Evolutionary conservation across 176 grass and related monocot genomes (phyloP).

Genomic region (Phoenix dactylifera): DNA sequence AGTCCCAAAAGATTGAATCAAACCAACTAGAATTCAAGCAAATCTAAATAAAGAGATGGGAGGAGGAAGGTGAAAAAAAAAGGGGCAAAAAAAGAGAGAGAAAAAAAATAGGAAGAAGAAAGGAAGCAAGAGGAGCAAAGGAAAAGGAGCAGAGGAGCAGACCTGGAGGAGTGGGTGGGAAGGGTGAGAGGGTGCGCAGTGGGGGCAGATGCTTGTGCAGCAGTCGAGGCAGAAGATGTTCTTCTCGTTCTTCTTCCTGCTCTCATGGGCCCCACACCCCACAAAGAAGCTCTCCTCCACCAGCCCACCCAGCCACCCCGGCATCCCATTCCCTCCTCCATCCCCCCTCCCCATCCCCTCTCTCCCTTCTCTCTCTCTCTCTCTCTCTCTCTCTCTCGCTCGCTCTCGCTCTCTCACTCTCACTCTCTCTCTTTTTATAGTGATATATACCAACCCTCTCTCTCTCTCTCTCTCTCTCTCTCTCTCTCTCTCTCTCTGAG

Average conservation of each 20-base stretch:
- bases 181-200: conserved; percentile 59
- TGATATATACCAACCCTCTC: not conserved
- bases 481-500: not conserved
- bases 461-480: not conserved
- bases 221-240: conserved; percentile 98
- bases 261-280: conserved; percentile 46
- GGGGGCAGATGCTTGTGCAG: conserved; percentile 75
- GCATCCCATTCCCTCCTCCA: conserved; percentile 28
- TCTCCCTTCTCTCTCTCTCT: not conserved
- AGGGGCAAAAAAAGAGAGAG: not conserved
- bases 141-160: not conserved
- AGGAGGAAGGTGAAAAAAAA: not conserved
- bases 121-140: not conserved
- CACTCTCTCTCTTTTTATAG: not conserved
- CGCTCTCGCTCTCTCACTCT: not conserved
- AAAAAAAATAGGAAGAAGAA: not conserved
- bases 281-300: conserved; percentile 94
- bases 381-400: not conserved
- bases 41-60: not conserved
- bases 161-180: conserved; percentile 77
- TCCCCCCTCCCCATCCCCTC: not conserved
- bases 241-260: conserved; percentile 93
- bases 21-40: too few species aligned
- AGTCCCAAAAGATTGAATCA: not conserved
- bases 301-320: conserved; percentile 49